Evolutionary conservation across 768 basidiomycete genomes (phyloP).

Genomic region (Rhizopogon vesiculosus): DNA sequence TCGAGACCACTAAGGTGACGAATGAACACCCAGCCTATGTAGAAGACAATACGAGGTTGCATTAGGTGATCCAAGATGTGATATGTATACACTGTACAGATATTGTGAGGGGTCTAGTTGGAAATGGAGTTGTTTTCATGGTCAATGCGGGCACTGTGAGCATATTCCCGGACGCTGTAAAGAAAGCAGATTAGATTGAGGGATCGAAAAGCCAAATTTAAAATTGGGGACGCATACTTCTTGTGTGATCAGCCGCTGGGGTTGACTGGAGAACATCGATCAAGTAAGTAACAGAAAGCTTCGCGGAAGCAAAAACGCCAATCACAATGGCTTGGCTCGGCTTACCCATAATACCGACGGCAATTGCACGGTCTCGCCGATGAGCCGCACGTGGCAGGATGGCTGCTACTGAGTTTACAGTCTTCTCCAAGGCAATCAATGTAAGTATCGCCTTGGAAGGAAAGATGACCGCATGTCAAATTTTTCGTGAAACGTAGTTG

Average conservation of each 20-base stretch:
- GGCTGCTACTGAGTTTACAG: conserved; percentile 46
- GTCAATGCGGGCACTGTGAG: conserved; percentile 24
- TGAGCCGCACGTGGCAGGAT: conserved; percentile 42
- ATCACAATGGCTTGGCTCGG: not conserved
- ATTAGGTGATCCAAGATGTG: not conserved
- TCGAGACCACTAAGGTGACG: not conserved
- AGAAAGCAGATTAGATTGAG: conserved; percentile 11
- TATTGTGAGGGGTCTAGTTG: not conserved
- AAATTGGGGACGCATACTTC: conserved; percentile 34
- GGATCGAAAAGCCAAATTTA: not conserved
- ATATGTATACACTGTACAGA: conserved; percentile 9
- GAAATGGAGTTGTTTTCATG: conserved; percentile 1
- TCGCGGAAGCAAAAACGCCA: conserved; percentile 1
- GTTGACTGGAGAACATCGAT: conserved; percentile 35
- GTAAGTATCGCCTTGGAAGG: conserved; percentile 35
- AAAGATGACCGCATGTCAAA: conserved; percentile 51
- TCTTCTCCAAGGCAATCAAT: conserved; percentile 45
- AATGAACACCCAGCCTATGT: not conserved
- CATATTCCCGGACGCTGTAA: conserved; percentile 35
- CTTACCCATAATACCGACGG: conserved; percentile 53
- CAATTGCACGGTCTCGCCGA: conserved; percentile 37
- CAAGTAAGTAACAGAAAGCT: conserved; percentile 1
- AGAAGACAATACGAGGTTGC: not conserved
- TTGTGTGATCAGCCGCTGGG: conserved; percentile 42
- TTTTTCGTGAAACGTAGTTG: conserved; percentile 48